Conservation (phyloP, 1,139 yeast genomes). For the Hanseniaspora gamundiae region DNA sequence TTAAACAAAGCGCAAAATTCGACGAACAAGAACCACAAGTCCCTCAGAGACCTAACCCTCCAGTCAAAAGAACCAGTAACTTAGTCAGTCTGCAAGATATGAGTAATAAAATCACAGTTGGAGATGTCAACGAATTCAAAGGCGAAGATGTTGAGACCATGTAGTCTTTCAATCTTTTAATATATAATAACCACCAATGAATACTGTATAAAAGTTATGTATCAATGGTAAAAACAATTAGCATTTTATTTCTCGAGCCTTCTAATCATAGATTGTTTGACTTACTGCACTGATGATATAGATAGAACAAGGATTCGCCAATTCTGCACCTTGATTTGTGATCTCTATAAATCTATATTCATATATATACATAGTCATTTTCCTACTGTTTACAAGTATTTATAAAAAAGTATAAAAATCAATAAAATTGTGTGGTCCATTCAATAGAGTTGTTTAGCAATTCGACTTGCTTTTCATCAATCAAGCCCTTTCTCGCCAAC, state of each 20-base stretch:
- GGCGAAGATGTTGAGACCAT: neutral
- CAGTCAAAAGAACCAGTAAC: neutral
- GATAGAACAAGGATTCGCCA: too few species aligned
- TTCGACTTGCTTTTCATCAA: constrained; percentile 14
- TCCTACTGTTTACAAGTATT: too few species aligned
- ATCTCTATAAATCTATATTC: neutral
- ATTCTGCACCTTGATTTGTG: too few species aligned
- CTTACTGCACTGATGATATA: too few species aligned
- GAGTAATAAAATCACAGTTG: neutral
- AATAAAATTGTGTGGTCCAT: neutral
- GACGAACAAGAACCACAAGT: neutral
- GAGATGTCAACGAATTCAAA: neutral
- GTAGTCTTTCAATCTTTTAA: neutral
- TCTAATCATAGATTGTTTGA: too few species aligned
- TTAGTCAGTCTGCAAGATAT: neutral
- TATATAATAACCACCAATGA: neutral
- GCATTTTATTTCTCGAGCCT: too few species aligned
- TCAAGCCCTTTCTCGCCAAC: constrained; percentile 12
- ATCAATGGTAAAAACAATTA: too few species aligned
- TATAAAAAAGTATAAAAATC: neutral
- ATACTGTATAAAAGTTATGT: too few species aligned
- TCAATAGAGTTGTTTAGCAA: constrained; percentile 14
- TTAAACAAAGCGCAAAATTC: neutral
- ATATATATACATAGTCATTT: too few species aligned
- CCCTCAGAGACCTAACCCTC: neutral